phyloP scores from a whole-genome alignment of 169 alveolate genomes.

The Prorocentrum cordatum region DNA sequence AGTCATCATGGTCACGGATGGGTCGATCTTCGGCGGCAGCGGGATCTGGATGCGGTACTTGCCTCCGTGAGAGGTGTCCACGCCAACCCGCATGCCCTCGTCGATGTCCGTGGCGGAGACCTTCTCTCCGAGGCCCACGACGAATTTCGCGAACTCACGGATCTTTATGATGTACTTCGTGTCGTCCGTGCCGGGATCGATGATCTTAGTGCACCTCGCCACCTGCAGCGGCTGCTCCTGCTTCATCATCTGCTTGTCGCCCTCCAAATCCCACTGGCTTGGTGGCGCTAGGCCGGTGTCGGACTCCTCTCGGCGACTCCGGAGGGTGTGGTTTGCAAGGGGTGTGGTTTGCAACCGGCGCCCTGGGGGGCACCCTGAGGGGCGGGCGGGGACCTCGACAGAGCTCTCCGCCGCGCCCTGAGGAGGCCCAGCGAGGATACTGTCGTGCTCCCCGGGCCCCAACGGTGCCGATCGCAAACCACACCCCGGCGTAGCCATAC shows the following conservation, averaged over 20 bases:
- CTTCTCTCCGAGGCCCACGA: conserved; percentile 97
- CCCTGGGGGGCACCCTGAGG: too few relatives aligned
- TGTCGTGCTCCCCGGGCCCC: too few relatives aligned
- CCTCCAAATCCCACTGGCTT: conserved; percentile 95
- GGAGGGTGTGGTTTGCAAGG: too few relatives aligned
- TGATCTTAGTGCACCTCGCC: conserved; percentile 96
- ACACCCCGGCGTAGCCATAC: too few relatives aligned
- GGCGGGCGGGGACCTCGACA: too few relatives aligned
- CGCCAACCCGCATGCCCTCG: conserved; percentile 99
- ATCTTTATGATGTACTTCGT: conserved; percentile 86
- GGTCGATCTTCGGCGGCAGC: conserved; percentile 99
- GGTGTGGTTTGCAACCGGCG: too few relatives aligned
- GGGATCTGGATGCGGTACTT: conserved; percentile 94
- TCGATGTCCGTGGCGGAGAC: conserved; percentile 99
- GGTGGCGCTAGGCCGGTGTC: conserved; percentile 96
- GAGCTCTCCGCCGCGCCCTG: too few relatives aligned
- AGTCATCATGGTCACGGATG: conserved; percentile 99
- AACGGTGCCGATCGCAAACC: too few relatives aligned
- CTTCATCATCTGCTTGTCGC: conserved; percentile 92
- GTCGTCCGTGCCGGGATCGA: conserved; percentile 94
- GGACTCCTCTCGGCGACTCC: too few relatives aligned
- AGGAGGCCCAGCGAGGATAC: too few relatives aligned
- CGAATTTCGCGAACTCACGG: conserved; percentile 97
- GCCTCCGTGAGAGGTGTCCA: conserved; percentile 80
- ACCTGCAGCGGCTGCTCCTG: conserved; percentile 93